These are phyloP conservation scores for Prunus fruticosa DNA, from an alignment of 306 rosid species.

Conservation along the genomic window DNA sequence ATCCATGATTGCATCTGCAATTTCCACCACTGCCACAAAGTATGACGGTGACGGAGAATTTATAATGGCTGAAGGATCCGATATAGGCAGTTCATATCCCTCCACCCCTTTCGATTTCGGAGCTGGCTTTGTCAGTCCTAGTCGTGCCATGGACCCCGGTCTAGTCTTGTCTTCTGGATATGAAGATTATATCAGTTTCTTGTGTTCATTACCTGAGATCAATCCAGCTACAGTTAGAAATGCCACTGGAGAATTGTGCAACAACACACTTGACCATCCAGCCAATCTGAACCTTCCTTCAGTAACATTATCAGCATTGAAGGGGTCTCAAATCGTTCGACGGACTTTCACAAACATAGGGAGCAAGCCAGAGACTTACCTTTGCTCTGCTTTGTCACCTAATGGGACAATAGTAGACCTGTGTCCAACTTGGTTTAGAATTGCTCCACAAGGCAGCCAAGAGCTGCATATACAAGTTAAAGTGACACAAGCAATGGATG, in stretches of 20 bases:
- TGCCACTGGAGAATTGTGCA: constrained; percentile 59
- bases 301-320: constrained; percentile 57
- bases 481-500: constrained; percentile 42
- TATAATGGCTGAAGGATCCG: constrained; percentile 68
- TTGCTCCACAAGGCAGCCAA: constrained; percentile 56
- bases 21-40: constrained; percentile 74
- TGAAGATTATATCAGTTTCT: constrained; percentile 66
- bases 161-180: constrained; percentile 59
- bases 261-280: constrained; percentile 47
- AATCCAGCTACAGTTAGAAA: constrained; percentile 30
- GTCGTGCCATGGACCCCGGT: constrained; percentile 64
- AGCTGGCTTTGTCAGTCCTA: constrained; percentile 67
- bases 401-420: constrained; percentile 57
- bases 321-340: constrained; percentile 36
- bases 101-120: constrained; percentile 79
- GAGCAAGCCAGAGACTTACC: constrained; percentile 58
- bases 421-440: constrained; percentile 58
- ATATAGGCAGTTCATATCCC: constrained; percentile 33
- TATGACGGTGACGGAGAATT: constrained; percentile 53
- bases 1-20: constrained; percentile 81
- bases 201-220: constrained; percentile 72
- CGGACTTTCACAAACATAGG: constrained; percentile 67
- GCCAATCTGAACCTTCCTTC: constrained; percentile 82
- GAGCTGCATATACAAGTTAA: constrained; percentile 48
- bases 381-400: constrained; percentile 60